Base-by-base conservation (phyloP, 1,139 yeast genomes). In the Saccharomycopsis phalli region DNA sequence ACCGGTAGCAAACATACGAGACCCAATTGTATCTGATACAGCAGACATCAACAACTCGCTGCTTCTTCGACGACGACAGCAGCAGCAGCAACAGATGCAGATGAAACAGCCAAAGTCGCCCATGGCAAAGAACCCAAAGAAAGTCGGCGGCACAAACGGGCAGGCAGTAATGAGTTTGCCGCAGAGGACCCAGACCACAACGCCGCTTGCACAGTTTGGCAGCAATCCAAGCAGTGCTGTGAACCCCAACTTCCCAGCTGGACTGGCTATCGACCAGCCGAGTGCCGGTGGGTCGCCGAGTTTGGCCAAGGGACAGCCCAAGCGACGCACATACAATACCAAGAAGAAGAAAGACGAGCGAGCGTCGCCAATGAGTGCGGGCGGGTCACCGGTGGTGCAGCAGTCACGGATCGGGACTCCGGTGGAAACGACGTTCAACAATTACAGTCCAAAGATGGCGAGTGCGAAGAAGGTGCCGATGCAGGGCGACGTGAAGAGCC, bases 251-350 rank as follows among this genome's bases (percentile, higher is more conserved):
- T 34, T 25, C 4, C 37, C 30, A 4, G 10, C 17, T 16, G 41
- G 37, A 19, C 37, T 33, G 19, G 27, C 29, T 5, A 32, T 38
- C 18, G 39, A 31, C 3, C 28, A 36, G 6, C 31, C 35, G 23
- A 27, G 37, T 27, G 29, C 49, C 20, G 51, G 49, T 10, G 53
- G 52, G 33, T 53, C 58, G 13, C 51, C 57, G 1, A 53, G 52
- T 37, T 54, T 56, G 35, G 50, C 30, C 8, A 51, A 42, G 44
- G 57, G 34, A 48, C 56, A 6, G 45, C 55, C 16, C 38, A 50
- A 33, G 51, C 54, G 45, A 52, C 53, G 48, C 50, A 49, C 25
- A 2, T 45, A 45, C 31, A 20, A 20, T 11, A 34, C 44, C 3
- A 45, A 45, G 27, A 42, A 45, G 44, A 50, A 47, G 34, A 45